Evolutionary conservation across 495 filamentous ascomycete genomes (phyloP), one percentile per base, ranked within the genome.

Genomic region (Penicillium arizonense): DNA sequence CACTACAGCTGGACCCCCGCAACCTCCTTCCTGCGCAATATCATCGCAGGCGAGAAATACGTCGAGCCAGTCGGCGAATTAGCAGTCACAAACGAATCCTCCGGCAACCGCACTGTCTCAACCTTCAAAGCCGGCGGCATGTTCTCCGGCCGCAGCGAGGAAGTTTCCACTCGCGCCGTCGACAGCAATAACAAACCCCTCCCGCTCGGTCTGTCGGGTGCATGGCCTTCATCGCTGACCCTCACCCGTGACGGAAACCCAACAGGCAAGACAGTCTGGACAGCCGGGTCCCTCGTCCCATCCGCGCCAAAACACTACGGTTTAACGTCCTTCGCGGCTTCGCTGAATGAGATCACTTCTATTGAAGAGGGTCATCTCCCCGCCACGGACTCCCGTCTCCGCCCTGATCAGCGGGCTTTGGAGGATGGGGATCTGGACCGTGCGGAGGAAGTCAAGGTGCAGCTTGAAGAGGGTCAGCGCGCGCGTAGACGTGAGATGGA

Each of bases 21-120:
- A 11, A 96, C 90, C 9, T 87, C 85, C 47, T 97, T 96, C 70
- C 77, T 98, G 48, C 85, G 94, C 40, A 98, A 98, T 61, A 90
- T 98, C 53, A 94, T 98, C 57, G 92, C 94, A 47, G 94, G 94
- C 23, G 94, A 98, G 73, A 97, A 97, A 72, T 98, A 97, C 64
- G 87, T 97, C 28, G 94, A 98, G 71, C 94, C 94, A 1, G 89
- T 96, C 9, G 91, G 91, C 14, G 87, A 81, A 46, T 89, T 97
- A 84, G 81, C 84, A 14, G 82, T 98, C 21, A 69, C 77, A 41
- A 89, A 91, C 66, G 95, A 98, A 56, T 82, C 80, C 8, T 88
- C 85, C 0, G 90, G 94, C 6, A 82, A 85, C 54, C 89, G 88
- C 65, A 86, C 90, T 6, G 78, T 85, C 20, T 82, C 89, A 26